phyloP scores from a whole-genome alignment of 1,284 basidiomycete species.

The Takashimella tepidaria region DNA sequence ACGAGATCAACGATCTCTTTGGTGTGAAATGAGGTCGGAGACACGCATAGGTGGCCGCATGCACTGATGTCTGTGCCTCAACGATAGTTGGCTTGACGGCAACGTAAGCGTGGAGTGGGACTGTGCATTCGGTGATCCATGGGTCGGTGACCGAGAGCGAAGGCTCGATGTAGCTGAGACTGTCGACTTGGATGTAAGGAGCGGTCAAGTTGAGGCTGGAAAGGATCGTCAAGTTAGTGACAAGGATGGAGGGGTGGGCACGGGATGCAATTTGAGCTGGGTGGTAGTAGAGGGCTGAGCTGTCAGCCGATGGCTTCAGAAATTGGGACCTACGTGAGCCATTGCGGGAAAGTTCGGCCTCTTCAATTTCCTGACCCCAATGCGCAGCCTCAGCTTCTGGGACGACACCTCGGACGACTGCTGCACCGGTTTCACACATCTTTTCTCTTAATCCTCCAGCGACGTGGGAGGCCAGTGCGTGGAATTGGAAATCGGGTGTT shows the following conservation, averaged over 20 bases:
- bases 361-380: not conserved
- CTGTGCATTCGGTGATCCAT: conserved; percentile 10
- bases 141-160: conserved; percentile 2
- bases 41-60: conserved; percentile 34
- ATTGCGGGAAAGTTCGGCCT: not conserved
- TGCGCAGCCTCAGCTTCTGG: not conserved
- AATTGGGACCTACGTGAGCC: not conserved
- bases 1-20: conserved; percentile 31
- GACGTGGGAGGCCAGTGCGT: not conserved
- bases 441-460: not conserved
- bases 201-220: conserved; percentile 14
- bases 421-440: not conserved
- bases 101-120: conserved; percentile 33
- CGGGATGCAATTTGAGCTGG: conserved; percentile 30
- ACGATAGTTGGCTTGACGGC: conserved; percentile 30
- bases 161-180: not conserved
- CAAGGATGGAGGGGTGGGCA: conserved; percentile 32
- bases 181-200: conserved; percentile 26
- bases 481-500: not conserved
- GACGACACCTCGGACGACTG: not conserved
- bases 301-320: not conserved
- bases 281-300: conserved; percentile 26
- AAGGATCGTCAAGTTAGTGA: conserved; percentile 26
- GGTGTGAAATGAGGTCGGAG: conserved; percentile 39
- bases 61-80: conserved; percentile 20